Percentiles rank a stretch among this genome's conserved stretches.
Evolutionary conservation across 1,284 basidiomycete species (phyloP).

Genomic region (Erythrobasidium hasegawianum): DNA sequence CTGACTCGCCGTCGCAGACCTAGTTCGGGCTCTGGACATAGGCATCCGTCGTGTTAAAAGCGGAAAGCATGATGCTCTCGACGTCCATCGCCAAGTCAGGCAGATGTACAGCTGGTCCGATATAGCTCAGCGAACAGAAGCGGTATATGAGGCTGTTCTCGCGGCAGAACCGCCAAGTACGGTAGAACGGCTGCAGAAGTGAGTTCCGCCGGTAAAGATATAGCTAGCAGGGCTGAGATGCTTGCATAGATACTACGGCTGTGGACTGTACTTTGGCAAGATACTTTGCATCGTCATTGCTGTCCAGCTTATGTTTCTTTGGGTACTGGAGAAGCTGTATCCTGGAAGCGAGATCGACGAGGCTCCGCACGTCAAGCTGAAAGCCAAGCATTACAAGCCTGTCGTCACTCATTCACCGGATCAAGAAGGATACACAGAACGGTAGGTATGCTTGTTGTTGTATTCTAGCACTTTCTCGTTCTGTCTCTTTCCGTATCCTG

Average conservation of each 20-base stretch:
- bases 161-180: slow-evolving; percentile 60
- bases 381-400: neutral
- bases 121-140: slow-evolving; percentile 73
- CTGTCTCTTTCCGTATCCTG: no score
- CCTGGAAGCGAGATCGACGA: slow-evolving; percentile 49
- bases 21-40: slow-evolving; percentile 74
- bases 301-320: slow-evolving; percentile 51
- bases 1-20: slow-evolving; percentile 57
- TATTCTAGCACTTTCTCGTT: no score
- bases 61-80: slow-evolving; percentile 69
- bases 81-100: slow-evolving; percentile 70
- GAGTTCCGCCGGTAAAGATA: slow-evolving; percentile 40
- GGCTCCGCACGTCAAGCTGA: slow-evolving; percentile 42
- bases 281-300: slow-evolving; percentile 53
- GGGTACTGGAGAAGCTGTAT: slow-evolving; percentile 46
- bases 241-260: slow-evolving; percentile 47
- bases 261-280: slow-evolving; percentile 52
- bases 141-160: slow-evolving; percentile 71
- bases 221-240: neutral
- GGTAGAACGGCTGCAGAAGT: slow-evolving; percentile 69
- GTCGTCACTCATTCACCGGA: no score
- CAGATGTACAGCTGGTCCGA: slow-evolving; percentile 83
- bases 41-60: slow-evolving; percentile 68
- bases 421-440: no score
- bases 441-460: no score